Evolutionary conservation across 176 grass and related monocot genomes (phyloP), one percentile per base, ranked within the genome.

Genomic region (Poa pratensis): DNA sequence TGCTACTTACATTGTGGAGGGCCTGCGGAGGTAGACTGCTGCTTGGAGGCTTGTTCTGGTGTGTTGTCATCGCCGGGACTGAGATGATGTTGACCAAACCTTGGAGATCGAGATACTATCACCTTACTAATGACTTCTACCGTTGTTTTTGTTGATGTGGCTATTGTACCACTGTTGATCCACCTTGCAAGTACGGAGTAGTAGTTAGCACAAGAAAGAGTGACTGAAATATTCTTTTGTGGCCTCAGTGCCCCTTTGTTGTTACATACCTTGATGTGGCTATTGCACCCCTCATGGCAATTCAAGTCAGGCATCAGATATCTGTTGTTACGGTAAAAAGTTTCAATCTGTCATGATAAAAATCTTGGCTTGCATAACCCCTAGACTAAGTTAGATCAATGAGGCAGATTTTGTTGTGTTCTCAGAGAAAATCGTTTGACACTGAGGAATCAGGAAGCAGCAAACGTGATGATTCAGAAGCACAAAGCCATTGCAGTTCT

Each of bases 1-100:
- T 84, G 96, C 96, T 52, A 90, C 91, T 58, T 98, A 98, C 53
- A 86, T 95, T 19, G 88, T 98, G 37, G 96, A 98, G 88, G 89
- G 86, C 50, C 84, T 98, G 89, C 95, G 96, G 82, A 90, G 96
- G 85, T 98, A 95, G 67, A 49, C 52, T 79, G 59, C 66, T 0
- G 59, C 5, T 19, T n/a, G 58, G 80, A 59, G 40, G 8, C 75
- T n/a, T 1, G 3, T 67, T 10, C 8, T 16, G 3, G 68, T 34
- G 55, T 16, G 3, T 54, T 84, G 20, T 39, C 24, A 32, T 8
- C 9, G 23, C 27, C 40, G 0, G 58, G 39, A 60, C 39, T n/a
- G 18, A 50, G 65, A 66, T 16, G 69, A 90, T 90, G 85, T 76
- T 87, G 80, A 69, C 60, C 50, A 87, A 52, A 84, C 87, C 16